phyloP scores from a whole-genome alignment of 2,329 filamentous ascomycete species.

The Ploettnerulaceae sp. region DNA sequence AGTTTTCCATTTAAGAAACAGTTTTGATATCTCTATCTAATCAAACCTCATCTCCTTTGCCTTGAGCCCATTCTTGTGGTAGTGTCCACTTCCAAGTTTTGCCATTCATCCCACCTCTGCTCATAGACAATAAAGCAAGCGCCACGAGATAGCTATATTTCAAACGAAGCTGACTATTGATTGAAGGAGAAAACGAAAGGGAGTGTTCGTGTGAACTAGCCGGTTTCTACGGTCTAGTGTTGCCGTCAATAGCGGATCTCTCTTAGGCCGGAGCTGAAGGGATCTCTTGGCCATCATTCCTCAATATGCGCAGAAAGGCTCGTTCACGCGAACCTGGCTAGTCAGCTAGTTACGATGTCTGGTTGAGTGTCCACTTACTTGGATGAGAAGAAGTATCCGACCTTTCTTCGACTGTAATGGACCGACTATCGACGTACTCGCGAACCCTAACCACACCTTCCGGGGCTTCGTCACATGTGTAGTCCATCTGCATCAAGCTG shows the following conservation, averaged over 20 bases:
- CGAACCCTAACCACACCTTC: conserved; percentile 23
- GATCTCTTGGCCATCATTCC: conserved; percentile 28
- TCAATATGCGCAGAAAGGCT: conserved; percentile 27
- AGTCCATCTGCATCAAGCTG: conserved; percentile 31
- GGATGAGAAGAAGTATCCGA: conserved; percentile 20
- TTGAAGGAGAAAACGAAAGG: not conserved
- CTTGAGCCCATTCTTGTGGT: not conserved
- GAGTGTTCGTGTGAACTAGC: not conserved
- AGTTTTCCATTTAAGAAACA: no score
- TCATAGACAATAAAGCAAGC: not conserved
- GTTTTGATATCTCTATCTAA: not conserved
- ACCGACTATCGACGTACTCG: conserved; percentile 29
- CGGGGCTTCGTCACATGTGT: conserved; percentile 21
- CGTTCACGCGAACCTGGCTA: conserved; percentile 26
- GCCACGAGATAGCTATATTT: not conserved
- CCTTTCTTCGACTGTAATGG: conserved; percentile 26
- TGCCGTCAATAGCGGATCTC: not conserved
- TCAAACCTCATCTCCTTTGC: not conserved
- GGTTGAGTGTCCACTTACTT: conserved; percentile 20
- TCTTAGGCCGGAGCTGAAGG: conserved; percentile 14
- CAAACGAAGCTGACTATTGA: not conserved
- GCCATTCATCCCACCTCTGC: not conserved
- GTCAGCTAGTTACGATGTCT: conserved; percentile 14
- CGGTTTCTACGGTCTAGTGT: not conserved
- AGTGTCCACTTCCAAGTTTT: not conserved